Conservation (phyloP, 305 asterid genomes). For the Fraxinus albicans region DNA sequence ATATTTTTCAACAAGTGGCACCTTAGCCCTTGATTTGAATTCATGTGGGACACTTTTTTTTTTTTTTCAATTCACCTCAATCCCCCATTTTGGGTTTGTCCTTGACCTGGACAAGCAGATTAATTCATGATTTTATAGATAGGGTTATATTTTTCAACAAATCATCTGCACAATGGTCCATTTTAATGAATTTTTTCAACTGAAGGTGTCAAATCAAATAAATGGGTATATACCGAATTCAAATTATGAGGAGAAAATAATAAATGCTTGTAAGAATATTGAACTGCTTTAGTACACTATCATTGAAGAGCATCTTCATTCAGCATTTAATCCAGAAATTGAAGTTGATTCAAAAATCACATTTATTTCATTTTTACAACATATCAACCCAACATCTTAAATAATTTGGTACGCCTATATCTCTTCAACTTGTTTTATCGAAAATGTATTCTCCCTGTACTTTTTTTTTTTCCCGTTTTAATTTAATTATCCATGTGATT, state of each 20-base stretch:
- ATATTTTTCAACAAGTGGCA: too few species aligned
- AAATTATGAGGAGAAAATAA: not conserved
- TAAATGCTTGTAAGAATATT: not conserved
- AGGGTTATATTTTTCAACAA: not conserved
- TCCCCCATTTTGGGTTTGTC: too few species aligned
- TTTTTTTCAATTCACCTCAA: too few species aligned
- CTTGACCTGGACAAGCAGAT: too few species aligned
- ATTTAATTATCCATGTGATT: too few species aligned
- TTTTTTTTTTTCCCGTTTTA: too few species aligned
- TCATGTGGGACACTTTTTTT: too few species aligned
- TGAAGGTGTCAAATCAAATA: not conserved
- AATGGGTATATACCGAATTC: not conserved
- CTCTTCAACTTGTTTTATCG: too few species aligned
- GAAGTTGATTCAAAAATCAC: not conserved
- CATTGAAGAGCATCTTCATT: not conserved
- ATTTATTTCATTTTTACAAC: not conserved
- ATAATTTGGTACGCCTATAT: not conserved
- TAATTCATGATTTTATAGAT: too few species aligned
- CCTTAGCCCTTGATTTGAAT: too few species aligned
- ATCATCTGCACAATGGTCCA: not conserved
- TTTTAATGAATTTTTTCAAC: not conserved
- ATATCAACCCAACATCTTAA: not conserved
- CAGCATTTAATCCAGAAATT: not conserved
- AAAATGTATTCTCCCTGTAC: too few species aligned
- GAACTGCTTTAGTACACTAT: not conserved